A percentile compares a stretch with the other conserved stretches of the same genome.
phyloP scores from a whole-genome alignment of 257 asterid genomes.

The Salvia miltiorrhiza region DNA sequence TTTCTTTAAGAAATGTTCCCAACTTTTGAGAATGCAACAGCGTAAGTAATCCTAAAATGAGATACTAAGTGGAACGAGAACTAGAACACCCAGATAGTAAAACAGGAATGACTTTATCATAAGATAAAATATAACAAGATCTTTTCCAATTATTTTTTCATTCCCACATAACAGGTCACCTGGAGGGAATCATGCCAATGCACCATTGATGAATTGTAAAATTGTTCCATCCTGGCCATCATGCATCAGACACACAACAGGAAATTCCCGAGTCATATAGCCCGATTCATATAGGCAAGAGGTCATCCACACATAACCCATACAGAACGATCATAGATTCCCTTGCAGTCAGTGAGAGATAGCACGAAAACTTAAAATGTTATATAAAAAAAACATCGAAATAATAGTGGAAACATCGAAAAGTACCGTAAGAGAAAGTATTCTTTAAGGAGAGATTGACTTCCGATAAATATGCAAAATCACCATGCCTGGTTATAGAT shows the following conservation, averaged over 20 bases:
- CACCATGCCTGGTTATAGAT: not conserved
- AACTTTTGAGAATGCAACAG: not conserved
- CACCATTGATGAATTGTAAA: constrained; percentile 52
- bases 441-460: not conserved
- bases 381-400: constrained; percentile 11
- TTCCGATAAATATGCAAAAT: not conserved
- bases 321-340: constrained; percentile 16
- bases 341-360: constrained; percentile 23
- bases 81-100: constrained; percentile 8
- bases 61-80: constrained; percentile 3
- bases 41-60: not conserved
- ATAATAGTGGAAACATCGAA: constrained; percentile 12
- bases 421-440: not conserved
- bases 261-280: constrained; percentile 27
- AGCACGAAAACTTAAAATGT: constrained; percentile 12
- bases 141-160: constrained; percentile 25
- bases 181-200: constrained; percentile 48
- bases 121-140: constrained; percentile 20
- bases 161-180: constrained; percentile 54
- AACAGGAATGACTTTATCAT: constrained; percentile 10
- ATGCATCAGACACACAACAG: constrained; percentile 40
- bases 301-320: constrained; percentile 24
- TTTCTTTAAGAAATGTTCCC: not conserved
- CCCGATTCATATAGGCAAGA: constrained; percentile 29
- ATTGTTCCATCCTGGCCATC: constrained; percentile 48